Base-by-base conservation (phyloP, 768 basidiomycete genomes). In the Asterophora parasitica region DNA sequence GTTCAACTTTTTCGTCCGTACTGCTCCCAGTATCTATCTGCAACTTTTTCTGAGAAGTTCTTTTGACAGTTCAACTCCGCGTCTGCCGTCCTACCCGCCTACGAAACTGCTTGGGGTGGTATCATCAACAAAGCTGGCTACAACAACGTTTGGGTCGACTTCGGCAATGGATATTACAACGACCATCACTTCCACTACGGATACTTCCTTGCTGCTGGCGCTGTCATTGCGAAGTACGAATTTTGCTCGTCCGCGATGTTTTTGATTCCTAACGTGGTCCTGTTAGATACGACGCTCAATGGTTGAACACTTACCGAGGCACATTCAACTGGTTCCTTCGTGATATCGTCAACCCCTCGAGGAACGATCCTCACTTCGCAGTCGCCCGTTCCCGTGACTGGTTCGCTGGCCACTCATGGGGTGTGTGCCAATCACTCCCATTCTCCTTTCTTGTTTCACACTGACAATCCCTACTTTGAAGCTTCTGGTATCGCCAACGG, bases 361-460 rank as follows among this genome's bases (percentile, higher is more conserved):
- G 57, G 10, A 53, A 49, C 13, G 65, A 68, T 41, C 61, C 61
- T 4, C 62, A 53, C 46, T 68, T 68, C 47, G 58, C 66, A 4
- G 57, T 66, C n/a, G 56, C 63, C 10, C 62, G 65, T 15, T 60
- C 57, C 44, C 60, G 58, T 12, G 67, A 68, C 31, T 68, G 67
- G 67, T 68, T 67, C 45, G 63, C 65, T 12, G 67, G 67, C 1
- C 67, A 68, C 51, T 68, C 67, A 0, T 68, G 67, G 67, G 65
- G 64, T 65, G 54, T 5, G 57, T 31, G 9, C 48, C 8, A 10
- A 46, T 35, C n/a, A n/a, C n/a, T n/a, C n/a, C n/a, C 11, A 20
- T 39, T 7, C 23, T 12, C 1, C 23, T 2, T 10, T 13, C 38
- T 9, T 26, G 27, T 8, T 13, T 7, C 7, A 23, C 10, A 16